Evolutionary conservation across 2,329 filamentous ascomycete genomes (phyloP).

Genomic region (Aspergillus aculeatinus): DNA sequence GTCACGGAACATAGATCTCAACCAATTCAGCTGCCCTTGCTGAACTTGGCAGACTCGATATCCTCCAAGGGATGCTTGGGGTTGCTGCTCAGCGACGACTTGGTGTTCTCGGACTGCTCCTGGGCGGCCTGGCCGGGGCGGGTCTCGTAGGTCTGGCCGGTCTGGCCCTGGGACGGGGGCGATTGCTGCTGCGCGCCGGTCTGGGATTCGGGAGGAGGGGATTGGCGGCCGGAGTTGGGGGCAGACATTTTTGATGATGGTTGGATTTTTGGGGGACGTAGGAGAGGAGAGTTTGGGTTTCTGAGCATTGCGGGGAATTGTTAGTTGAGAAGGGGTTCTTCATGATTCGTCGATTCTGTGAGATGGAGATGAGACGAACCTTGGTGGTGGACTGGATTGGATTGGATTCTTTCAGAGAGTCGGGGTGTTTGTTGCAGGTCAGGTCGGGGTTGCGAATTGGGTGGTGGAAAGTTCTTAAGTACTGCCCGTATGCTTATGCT

Average conservation of each 20-base stretch:
- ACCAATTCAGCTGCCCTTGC: constrained; percentile 11
- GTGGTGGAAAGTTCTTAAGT: neutral
- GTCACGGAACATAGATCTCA: neutral
- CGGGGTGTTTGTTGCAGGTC: too few relatives aligned
- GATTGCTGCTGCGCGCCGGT: constrained; percentile 63
- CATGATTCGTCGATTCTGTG: too few relatives aligned
- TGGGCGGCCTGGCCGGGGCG: constrained; percentile 28
- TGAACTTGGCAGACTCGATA: constrained; percentile 37
- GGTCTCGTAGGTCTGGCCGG: constrained; percentile 42
- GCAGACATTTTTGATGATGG: constrained; percentile 55
- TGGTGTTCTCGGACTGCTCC: constrained; percentile 15
- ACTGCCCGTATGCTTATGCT: neutral
- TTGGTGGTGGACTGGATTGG: too few relatives aligned
- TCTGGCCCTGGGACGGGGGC: constrained; percentile 57
- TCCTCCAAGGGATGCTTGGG: constrained; percentile 43
- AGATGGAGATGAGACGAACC: too few relatives aligned
- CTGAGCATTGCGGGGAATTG: neutral
- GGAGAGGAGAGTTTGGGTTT: neutral
- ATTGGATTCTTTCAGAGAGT: too few relatives aligned
- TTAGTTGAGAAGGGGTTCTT: too few relatives aligned
- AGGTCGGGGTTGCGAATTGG: too few relatives aligned
- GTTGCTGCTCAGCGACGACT: constrained; percentile 38
- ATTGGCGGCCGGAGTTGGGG: constrained; percentile 68
- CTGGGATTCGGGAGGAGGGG: constrained; percentile 70
- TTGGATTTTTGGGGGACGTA: neutral